phyloP scores from a whole-genome alignment of 306 rosid species.

The Hippophae tibetana region DNA sequence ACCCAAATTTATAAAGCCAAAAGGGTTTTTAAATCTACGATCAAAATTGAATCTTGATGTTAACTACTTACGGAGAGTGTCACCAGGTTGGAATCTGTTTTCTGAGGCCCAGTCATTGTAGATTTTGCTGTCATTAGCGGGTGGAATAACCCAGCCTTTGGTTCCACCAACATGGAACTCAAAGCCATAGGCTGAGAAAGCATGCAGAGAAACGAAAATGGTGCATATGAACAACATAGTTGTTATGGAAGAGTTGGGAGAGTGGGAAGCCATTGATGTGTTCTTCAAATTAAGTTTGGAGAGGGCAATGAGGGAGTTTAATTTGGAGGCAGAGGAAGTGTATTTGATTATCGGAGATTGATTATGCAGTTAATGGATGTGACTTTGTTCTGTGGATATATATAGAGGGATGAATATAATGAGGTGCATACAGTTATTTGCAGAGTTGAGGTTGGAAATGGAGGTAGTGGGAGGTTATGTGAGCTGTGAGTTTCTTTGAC shows the following conservation, averaged over 20 bases:
- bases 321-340: no score
- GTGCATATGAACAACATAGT: neutral
- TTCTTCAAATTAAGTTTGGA: neutral
- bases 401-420: neutral
- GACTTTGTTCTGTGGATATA: neutral
- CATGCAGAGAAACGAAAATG: conserved; percentile 10
- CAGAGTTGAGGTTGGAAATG: neutral
- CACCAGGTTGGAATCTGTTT: conserved; percentile 60
- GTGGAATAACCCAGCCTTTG: conserved; percentile 70
- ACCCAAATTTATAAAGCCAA: neutral
- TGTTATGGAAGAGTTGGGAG: neutral
- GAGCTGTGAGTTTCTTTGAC: neutral
- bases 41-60: neutral
- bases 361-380: neutral
- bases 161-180: conserved; percentile 74
- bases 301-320: neutral
- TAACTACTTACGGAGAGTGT: conserved; percentile 43
- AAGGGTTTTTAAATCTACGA: neutral
- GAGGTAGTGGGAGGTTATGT: conserved; percentile 15
- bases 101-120: conserved; percentile 79
- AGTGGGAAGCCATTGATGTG: conserved; percentile 6
- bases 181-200: conserved; percentile 23
- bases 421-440: neutral
- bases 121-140: conserved; percentile 44
- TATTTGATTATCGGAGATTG: no score